A percentile compares a stretch with the other conserved stretches of the same genome.
Evolutionary conservation across 371 early-diverging fungal species (phyloP).

Genomic region (Rhizopus microsporus): DNA sequence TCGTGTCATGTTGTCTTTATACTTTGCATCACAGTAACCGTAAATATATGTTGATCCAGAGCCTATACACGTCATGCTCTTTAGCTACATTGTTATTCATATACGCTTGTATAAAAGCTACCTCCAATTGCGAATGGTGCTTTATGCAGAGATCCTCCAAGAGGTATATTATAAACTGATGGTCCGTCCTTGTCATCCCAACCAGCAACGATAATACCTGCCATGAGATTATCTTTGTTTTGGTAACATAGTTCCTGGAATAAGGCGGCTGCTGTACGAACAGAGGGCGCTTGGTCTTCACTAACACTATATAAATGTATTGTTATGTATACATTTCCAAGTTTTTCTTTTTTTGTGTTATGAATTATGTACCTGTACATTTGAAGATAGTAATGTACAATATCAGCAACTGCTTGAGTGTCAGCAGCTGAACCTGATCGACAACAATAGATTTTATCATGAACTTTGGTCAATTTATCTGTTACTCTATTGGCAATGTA

Average conservation of each 20-base stretch:
- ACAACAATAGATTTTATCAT: constrained; percentile 97
- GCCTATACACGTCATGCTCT: constrained; percentile 45
- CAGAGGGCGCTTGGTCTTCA: constrained; percentile 85
- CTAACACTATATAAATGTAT: constrained; percentile 62
- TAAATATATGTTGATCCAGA: constrained; percentile 98
- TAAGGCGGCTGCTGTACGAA: constrained; percentile 89
- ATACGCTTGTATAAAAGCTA: constrained; percentile 6
- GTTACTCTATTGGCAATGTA: constrained; percentile 98
- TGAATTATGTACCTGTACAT: constrained; percentile 73
- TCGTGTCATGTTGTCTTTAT: constrained; percentile 80
- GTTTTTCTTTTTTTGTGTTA: not conserved
- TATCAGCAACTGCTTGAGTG: constrained; percentile 98
- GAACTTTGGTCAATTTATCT: constrained; percentile 98
- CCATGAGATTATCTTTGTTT: constrained; percentile 89
- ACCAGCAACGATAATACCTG: constrained; percentile 99
- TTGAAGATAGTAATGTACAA: constrained; percentile 92
- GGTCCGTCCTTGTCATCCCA: constrained; percentile 96
- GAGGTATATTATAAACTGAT: constrained; percentile 90
- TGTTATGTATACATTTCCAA: not conserved
- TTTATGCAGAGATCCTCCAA: constrained; percentile 95
- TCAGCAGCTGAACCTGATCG: constrained; percentile 99
- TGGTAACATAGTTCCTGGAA: constrained; percentile 96
- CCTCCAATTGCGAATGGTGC: constrained; percentile 97
- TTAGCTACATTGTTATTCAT: not conserved
- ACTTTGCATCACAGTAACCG: constrained; percentile 96